These are phyloP conservation scores for Camellia japonica DNA, from an alignment of 148 eudicot species.

Conservation along the genomic window DNA sequence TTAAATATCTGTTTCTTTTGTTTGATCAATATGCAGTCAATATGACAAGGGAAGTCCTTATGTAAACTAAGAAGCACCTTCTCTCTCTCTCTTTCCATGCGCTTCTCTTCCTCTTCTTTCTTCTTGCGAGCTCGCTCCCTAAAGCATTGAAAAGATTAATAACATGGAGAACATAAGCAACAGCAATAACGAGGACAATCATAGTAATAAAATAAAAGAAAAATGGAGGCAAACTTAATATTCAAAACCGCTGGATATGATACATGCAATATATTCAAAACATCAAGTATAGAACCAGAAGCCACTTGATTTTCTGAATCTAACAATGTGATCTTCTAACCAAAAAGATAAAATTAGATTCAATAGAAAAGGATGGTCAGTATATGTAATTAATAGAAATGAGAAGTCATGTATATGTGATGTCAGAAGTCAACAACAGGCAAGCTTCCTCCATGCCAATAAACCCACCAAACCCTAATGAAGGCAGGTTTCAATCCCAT, in stretches of 20 bases:
- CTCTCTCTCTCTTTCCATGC: constrained; percentile 86
- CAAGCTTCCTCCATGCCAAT: neutral
- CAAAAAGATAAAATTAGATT: neutral
- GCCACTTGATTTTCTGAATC: neutral
- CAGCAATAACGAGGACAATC: neutral
- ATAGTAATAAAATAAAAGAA: too few species aligned
- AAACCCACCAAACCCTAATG: neutral
- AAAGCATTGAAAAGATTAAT: constrained; percentile 9
- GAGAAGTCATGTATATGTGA: neutral
- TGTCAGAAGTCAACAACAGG: neutral
- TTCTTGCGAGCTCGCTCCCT: constrained; percentile 98
- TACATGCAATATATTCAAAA: neutral
- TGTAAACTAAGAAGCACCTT: constrained; percentile 51
- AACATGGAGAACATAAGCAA: neutral
- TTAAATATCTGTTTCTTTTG: too few species aligned
- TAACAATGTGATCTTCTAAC: neutral
- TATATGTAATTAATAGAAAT: neutral
- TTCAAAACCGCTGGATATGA: neutral
- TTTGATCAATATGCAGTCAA: neutral
- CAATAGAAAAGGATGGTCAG: neutral
- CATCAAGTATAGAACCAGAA: neutral
- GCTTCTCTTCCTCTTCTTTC: constrained; percentile 98
- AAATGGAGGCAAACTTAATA: neutral
- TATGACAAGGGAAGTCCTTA: neutral
- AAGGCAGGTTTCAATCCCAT: neutral